These are phyloP conservation scores for Oryza brachyantha DNA, from an alignment of 176 grass and related monocot genomes.

Conservation along the genomic window DNA sequence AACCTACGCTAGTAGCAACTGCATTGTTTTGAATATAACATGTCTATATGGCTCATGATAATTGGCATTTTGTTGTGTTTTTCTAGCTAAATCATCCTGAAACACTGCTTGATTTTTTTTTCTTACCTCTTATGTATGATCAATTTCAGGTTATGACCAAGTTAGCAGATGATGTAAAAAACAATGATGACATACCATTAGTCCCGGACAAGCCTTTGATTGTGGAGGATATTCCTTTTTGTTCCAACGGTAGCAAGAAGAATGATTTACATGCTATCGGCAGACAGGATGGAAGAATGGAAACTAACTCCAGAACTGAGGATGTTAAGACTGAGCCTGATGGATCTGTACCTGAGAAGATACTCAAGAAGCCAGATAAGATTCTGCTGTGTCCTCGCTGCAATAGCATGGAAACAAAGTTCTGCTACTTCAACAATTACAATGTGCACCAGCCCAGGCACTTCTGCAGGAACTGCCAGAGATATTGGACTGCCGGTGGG, in stretches of 20 bases:
- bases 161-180: conserved; percentile 22
- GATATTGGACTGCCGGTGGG: conserved; percentile 88
- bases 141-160: conserved; percentile 33
- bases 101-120: not conserved
- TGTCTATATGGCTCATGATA: not conserved
- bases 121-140: conserved; percentile 10
- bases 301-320: conserved; percentile 27
- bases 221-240: conserved; percentile 1
- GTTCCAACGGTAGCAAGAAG: conserved; percentile 27
- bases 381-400: conserved; percentile 79
- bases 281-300: conserved; percentile 27
- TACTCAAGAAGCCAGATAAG: conserved; percentile 70
- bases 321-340: conserved; percentile 36
- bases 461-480: conserved; percentile 79
- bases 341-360: conserved; percentile 39
- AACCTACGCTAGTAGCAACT: not conserved
- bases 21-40: not conserved
- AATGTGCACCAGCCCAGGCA: conserved; percentile 90
- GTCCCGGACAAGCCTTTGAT: conserved; percentile 26
- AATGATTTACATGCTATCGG: conserved; percentile 22
- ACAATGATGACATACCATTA: conserved; percentile 17
- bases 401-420: conserved; percentile 91
- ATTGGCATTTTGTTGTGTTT: not conserved
- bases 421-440: conserved; percentile 97
- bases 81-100: not conserved